Evolutionary conservation across 768 basidiomycete genomes (phyloP).

Genomic region (Amanita subjunquillea): DNA sequence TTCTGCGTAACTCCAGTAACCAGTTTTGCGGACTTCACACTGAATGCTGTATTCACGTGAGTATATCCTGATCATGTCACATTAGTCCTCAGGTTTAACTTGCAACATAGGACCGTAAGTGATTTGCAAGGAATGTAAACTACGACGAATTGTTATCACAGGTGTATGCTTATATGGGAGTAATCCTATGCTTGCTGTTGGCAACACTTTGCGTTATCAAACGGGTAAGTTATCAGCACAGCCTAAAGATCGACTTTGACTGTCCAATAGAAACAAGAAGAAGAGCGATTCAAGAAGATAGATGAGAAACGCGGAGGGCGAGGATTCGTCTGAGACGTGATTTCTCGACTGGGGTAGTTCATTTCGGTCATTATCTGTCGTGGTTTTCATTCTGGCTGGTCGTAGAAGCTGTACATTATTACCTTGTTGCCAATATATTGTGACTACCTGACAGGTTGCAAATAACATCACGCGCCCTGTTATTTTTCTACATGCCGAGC

Average conservation of each 20-base stretch:
- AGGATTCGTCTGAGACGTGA: slow-evolving; percentile 61
- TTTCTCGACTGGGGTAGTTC: background rate
- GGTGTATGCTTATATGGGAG: slow-evolving; percentile 79
- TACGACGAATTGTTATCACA: slow-evolving; percentile 12
- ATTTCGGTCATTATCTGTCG: background rate
- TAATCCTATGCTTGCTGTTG: slow-evolving; percentile 65
- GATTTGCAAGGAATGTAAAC: slow-evolving; percentile 2
- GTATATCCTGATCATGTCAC: slow-evolving; percentile 16
- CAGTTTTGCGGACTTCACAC: slow-evolving; percentile 52
- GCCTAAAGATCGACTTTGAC: background rate
- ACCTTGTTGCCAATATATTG: background rate
- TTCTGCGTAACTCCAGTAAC: slow-evolving; percentile 72
- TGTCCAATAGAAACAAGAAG: slow-evolving; percentile 53
- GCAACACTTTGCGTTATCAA: slow-evolving; percentile 83
- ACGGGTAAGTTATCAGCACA: slow-evolving; percentile 31
- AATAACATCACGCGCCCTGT: too few relatives aligned
- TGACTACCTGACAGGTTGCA: too few relatives aligned
- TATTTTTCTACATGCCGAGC: slow-evolving; percentile 21
- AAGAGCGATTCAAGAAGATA: slow-evolving; percentile 81
- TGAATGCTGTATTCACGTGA: slow-evolving; percentile 81
- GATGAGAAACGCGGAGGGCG: slow-evolving; percentile 81
- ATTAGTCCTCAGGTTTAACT: background rate
- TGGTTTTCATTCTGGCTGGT: background rate
- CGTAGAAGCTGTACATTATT: background rate
- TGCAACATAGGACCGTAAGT: slow-evolving; percentile 31